Conservation (phyloP, 148 eudicot genomes). For the Selenicereus undatus region DNA sequence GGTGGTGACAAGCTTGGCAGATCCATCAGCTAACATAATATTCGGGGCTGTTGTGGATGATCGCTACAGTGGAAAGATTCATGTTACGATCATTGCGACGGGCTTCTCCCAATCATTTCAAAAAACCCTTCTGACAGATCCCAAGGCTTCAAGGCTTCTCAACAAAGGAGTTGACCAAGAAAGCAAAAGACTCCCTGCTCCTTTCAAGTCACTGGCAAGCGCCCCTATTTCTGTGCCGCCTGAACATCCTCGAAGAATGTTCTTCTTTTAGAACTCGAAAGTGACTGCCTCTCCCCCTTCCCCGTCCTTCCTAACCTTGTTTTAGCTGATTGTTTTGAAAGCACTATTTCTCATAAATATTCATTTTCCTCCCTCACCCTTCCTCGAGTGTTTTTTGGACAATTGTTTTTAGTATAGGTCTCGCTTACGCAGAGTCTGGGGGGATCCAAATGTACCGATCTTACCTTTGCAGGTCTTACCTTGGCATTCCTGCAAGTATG, state of each 20-base stretch:
- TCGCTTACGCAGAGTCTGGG: too few relatives aligned
- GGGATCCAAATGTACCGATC: too few relatives aligned
- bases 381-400: not conserved
- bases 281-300: not conserved
- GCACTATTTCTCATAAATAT: not conserved
- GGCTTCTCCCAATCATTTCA: slow-evolving; percentile 96
- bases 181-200: slow-evolving; percentile 33
- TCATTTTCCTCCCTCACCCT: not conserved
- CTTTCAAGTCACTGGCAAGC: slow-evolving; percentile 31
- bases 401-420: too few relatives aligned
- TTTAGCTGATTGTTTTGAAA: not conserved
- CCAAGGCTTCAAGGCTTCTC: slow-evolving; percentile 53
- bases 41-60: slow-evolving; percentile 99
- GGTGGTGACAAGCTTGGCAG: slow-evolving; percentile 97
- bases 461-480: too few relatives aligned
- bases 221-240: slow-evolving; percentile 44
- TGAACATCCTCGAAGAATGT: slow-evolving; percentile 49
- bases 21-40: slow-evolving; percentile 95
- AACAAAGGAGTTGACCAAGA: slow-evolving; percentile 49
- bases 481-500: not conserved
- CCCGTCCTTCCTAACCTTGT: not conserved
- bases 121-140: slow-evolving; percentile 71
- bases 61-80: slow-evolving; percentile 92
- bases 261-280: slow-evolving; percentile 50
- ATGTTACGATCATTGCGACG: slow-evolving; percentile 90